phyloP scores from a whole-genome alignment of 371 early-diverging fungal genomes.

The Mortierella sp. region DNA sequence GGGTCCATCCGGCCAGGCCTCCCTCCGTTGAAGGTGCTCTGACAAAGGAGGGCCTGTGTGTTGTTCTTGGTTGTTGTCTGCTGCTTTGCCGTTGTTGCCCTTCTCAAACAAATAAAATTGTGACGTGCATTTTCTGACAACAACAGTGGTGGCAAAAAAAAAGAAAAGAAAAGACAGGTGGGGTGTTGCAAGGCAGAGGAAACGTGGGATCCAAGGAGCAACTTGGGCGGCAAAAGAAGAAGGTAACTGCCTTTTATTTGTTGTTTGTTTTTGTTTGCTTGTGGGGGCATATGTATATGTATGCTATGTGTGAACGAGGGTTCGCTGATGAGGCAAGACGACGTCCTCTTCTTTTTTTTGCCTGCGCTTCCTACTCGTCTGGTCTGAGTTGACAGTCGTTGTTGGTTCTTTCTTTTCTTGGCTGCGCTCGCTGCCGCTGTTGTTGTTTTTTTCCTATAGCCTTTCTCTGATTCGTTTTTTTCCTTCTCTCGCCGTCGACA shows the following conservation, averaged over 20 bases:
- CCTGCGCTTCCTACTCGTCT: neutral
- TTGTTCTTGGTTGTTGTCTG: neutral
- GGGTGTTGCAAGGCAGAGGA: neutral
- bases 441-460: slow-evolving; percentile 13
- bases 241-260: no score
- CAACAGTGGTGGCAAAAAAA: slow-evolving; percentile 9
- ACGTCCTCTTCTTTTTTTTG: neutral
- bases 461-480: neutral
- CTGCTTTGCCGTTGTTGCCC: neutral
- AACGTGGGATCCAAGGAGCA: no score
- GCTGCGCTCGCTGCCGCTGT: slow-evolving; percentile 7
- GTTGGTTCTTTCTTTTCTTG: neutral
- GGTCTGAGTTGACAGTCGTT: slow-evolving; percentile 3
- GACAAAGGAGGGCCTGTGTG: neutral
- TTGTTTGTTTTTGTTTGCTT: no score
- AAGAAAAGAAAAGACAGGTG: neutral
- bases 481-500: neutral
- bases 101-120: neutral
- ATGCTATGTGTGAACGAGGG: neutral
- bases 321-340: neutral
- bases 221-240: no score
- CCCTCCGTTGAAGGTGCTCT: neutral
- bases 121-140: neutral
- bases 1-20: neutral
- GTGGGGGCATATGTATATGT: no score